Conservation (phyloP, 2,329 filamentous ascomycete species). For the Cryphonectria naterciae region DNA sequence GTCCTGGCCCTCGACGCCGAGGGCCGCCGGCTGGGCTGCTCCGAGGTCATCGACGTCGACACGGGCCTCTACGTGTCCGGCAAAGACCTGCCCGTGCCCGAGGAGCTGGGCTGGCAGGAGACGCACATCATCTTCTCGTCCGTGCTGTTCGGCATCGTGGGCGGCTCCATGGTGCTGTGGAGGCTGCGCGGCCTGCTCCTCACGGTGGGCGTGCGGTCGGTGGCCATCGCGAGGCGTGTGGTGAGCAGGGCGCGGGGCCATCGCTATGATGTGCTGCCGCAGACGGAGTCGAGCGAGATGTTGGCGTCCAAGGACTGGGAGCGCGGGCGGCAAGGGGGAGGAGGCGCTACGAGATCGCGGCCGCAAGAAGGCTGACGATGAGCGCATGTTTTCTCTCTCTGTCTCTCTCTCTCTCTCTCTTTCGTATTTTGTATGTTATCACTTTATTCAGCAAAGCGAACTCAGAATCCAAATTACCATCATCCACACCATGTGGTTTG, state of each 20-base stretch:
- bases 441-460: neutral
- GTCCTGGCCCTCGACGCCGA: conserved; percentile 10
- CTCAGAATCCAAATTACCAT: neutral
- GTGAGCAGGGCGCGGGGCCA: neutral
- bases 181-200: conserved; percentile 6
- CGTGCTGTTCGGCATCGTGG: conserved; percentile 5
- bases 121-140: conserved; percentile 13
- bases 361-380: neutral
- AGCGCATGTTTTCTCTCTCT: neutral
- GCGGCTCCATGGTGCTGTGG: conserved; percentile 1
- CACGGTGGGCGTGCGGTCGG: neutral
- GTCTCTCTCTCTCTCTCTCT: too few relatives aligned
- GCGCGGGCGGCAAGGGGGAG: too few relatives aligned
- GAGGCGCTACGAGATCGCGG: neutral
- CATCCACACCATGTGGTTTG: neutral
- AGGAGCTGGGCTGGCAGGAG: conserved; percentile 12
- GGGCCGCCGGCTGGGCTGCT: neutral
- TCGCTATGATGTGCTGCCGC: conserved; percentile 10
- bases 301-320: neutral
- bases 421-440: neutral
- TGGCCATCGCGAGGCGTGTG: neutral
- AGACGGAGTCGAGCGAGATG: conserved; percentile 10
- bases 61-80: conserved; percentile 12
- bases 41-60: conserved; percentile 8
- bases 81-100: conserved; percentile 15